Evolutionary conservation across 202 grass and related monocot genomes (phyloP).

Genomic region (Carex arenaria): DNA sequence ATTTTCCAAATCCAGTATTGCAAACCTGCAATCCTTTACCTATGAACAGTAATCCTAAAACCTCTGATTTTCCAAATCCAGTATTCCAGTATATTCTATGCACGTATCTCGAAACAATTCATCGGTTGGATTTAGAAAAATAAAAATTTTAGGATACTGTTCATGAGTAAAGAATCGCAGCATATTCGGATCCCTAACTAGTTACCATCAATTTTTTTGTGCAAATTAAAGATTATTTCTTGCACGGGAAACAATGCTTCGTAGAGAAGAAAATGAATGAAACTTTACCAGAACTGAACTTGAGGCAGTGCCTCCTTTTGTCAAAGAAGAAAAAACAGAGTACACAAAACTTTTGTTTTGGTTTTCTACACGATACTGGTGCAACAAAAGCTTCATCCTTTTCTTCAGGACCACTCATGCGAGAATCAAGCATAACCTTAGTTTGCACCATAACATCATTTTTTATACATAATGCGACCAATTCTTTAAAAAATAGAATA

Average conservation of each 20-base stretch:
- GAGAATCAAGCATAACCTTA: slow-evolving; percentile 10
- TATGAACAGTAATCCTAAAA: too few species aligned
- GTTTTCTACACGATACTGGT: slow-evolving; percentile 6
- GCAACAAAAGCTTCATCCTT: slow-evolving; percentile 17
- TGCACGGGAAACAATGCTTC: slow-evolving; percentile 10
- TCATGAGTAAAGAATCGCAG: too few species aligned
- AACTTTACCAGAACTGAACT: slow-evolving; percentile 3
- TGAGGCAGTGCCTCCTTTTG: background rate
- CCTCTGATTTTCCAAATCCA: too few species aligned
- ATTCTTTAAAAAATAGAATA: background rate
- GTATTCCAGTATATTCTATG: too few species aligned
- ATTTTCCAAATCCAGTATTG: too few species aligned
- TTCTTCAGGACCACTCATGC: slow-evolving; percentile 26
- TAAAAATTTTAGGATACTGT: too few species aligned
- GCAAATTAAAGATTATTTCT: background rate
- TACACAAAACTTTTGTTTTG: slow-evolving; percentile 8
- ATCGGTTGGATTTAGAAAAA: too few species aligned
- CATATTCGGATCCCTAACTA: too few species aligned
- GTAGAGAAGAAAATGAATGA: background rate
- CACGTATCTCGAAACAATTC: too few species aligned
- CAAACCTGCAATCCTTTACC: too few species aligned
- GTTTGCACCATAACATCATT: background rate
- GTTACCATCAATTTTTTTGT: background rate
- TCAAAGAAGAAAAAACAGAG: background rate
- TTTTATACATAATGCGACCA: background rate